These are phyloP conservation scores for Globisporangium canariense DNA, from an alignment of 352 stramenopile species.

Conservation along the genomic window DNA sequence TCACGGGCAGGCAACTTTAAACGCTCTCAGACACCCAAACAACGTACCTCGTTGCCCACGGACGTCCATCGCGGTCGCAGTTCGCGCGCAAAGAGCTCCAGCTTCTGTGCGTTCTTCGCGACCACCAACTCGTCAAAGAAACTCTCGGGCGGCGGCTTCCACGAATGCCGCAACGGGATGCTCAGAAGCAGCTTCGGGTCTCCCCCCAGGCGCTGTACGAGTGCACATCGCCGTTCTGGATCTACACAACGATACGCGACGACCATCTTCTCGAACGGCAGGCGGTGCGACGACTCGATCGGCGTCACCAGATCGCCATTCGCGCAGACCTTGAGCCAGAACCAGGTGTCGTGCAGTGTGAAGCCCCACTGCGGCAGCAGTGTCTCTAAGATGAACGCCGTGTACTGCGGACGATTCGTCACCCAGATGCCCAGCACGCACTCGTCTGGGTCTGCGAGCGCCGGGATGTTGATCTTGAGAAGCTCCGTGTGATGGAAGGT, in stretches of 20 bases:
- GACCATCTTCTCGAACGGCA: slow-evolving; percentile 66
- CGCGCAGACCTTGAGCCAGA: slow-evolving; percentile 69
- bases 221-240: slow-evolving; percentile 9
- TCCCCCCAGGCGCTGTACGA: slow-evolving; percentile 31
- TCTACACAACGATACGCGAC: slow-evolving; percentile 40
- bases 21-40: background rate
- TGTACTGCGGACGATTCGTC: slow-evolving; percentile 63
- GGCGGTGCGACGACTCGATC: slow-evolving; percentile 51
- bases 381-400: slow-evolving; percentile 50
- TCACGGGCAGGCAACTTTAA: background rate
- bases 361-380: slow-evolving; percentile 63
- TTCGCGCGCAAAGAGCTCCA: slow-evolving; percentile 70
- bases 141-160: slow-evolving; percentile 64
- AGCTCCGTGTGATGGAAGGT: slow-evolving; percentile 63
- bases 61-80: slow-evolving; percentile 57
- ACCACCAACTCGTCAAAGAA: slow-evolving; percentile 36
- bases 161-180: slow-evolving; percentile 71
- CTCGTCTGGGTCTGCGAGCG: slow-evolving; percentile 28
- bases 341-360: slow-evolving; percentile 55
- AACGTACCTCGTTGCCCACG: slow-evolving; percentile 56
- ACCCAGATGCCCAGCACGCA: slow-evolving; percentile 74
- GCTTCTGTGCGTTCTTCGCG: slow-evolving; percentile 19
- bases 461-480: slow-evolving; percentile 35
- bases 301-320: slow-evolving; percentile 58
- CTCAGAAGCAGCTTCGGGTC: slow-evolving; percentile 46